These are phyloP conservation scores for Fusarium nurragi DNA, from an alignment of 2,329 filamentous ascomycete genomes.

Conservation along the genomic window DNA sequence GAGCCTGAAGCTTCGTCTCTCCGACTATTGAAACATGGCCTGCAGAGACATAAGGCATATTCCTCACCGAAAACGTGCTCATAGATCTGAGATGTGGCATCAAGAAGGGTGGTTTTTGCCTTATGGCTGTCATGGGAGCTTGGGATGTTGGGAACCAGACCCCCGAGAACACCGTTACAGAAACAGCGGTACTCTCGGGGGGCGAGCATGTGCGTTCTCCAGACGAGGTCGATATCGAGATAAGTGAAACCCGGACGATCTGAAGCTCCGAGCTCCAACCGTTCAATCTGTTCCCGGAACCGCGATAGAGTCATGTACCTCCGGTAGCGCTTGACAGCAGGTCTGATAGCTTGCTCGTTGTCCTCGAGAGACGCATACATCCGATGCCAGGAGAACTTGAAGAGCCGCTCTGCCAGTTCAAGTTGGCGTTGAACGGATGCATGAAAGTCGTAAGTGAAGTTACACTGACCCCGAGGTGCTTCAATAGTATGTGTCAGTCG, in stretches of 20 bases:
- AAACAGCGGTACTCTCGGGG: slow-evolving; percentile 18
- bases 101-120: background rate
- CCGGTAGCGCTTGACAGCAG: slow-evolving; percentile 23
- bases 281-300: background rate
- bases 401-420: slow-evolving; percentile 8
- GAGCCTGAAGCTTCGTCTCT: background rate
- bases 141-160: slow-evolving; percentile 22
- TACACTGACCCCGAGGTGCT: background rate
- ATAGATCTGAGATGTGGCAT: slow-evolving; percentile 11
- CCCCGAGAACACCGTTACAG: slow-evolving; percentile 3
- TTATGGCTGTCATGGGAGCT: background rate
- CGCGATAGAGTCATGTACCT: slow-evolving; percentile 27
- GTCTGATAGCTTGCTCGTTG: slow-evolving; percentile 5
- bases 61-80: slow-evolving; percentile 18
- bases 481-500: background rate
- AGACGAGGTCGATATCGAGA: slow-evolving; percentile 35
- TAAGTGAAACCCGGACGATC: background rate
- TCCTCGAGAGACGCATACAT: slow-evolving; percentile 3
- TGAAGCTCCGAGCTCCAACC: background rate
- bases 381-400: slow-evolving; percentile 34
- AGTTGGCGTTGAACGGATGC: slow-evolving; percentile 20
- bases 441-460: slow-evolving; percentile 22
- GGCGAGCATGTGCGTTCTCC: slow-evolving; percentile 34
- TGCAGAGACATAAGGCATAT: slow-evolving; percentile 30
- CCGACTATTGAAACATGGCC: slow-evolving; percentile 31